Conservation (phyloP, 805 yeast genomes). For the Saccharomycopsis javanensis region DNA sequence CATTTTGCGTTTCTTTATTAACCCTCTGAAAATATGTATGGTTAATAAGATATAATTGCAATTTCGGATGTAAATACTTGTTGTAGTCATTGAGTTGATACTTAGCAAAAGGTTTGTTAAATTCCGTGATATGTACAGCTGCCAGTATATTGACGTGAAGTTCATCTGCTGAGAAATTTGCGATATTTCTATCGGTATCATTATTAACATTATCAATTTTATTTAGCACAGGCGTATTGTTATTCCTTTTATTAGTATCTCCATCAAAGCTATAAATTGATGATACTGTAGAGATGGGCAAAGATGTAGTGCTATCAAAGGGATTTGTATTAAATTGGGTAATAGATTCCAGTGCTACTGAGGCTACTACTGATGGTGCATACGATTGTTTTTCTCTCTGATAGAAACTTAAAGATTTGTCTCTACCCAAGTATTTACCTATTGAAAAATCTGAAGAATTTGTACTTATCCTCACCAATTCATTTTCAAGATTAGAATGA, state of each 20-base stretch:
- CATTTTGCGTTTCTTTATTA: neutral
- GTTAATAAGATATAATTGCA: slow-evolving; percentile 5
- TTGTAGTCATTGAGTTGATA: slow-evolving; percentile 11
- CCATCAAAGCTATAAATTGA: neutral
- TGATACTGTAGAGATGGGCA: neutral
- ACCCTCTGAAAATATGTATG: neutral
- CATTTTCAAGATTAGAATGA: neutral
- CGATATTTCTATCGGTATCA: neutral
- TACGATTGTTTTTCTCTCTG: neutral
- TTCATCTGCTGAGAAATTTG: neutral
- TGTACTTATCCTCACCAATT: slow-evolving; percentile 1
- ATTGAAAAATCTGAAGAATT: neutral
- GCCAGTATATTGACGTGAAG: neutral
- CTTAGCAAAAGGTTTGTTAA: slow-evolving; percentile 2
- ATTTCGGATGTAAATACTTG: slow-evolving; percentile 11
- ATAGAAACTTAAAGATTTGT: neutral
- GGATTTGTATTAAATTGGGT: neutral
- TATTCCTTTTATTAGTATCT: no score
- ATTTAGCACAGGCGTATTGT: neutral
- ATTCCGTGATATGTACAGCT: neutral
- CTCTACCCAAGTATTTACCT: neutral
- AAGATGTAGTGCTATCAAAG: neutral
- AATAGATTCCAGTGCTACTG: neutral
- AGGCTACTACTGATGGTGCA: neutral
- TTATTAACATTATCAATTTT: neutral